Conservation (phyloP, 2,329 filamentous ascomycete species). For the Teratosphaeria viscida region DNA sequence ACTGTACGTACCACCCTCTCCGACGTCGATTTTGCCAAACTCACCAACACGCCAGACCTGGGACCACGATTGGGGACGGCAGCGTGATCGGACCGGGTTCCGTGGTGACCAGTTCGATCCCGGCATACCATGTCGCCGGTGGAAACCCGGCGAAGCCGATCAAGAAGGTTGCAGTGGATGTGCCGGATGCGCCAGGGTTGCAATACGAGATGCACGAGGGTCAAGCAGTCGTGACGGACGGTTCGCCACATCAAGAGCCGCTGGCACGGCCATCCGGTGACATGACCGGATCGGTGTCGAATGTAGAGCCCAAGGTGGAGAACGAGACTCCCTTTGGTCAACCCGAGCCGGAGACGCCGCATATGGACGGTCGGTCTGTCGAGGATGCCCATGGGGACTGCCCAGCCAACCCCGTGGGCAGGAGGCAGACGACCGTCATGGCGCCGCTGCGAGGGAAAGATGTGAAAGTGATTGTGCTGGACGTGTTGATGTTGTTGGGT, state of each 20-base stretch:
- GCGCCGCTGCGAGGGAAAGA: neutral
- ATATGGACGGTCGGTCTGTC: neutral
- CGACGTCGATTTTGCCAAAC: neutral
- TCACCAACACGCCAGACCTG: conserved; percentile 4
- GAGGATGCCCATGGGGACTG: neutral
- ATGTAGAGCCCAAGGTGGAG: too few relatives aligned
- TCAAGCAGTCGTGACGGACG: neutral
- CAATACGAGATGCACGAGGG: neutral
- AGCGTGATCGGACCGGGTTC: conserved; percentile 14
- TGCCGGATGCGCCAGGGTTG: conserved; percentile 3
- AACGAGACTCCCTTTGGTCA: too few relatives aligned
- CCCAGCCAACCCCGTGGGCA: neutral
- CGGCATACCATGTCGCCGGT: conserved; percentile 14
- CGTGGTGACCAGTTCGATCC: conserved; percentile 12
- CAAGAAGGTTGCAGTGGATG: conserved; percentile 11
- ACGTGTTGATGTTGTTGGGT: neutral
- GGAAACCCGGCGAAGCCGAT: conserved; percentile 14
- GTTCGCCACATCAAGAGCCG: neutral
- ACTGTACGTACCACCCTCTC: conserved; percentile 1
- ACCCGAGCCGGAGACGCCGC: neutral
- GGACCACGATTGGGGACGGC: conserved; percentile 15
- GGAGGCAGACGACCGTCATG: neutral
- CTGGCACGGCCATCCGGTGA: too few relatives aligned
- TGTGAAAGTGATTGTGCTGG: neutral
- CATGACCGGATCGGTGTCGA: too few relatives aligned